Conservation (phyloP, 345 rosid genomes). For the Murraya paniculata region DNA sequence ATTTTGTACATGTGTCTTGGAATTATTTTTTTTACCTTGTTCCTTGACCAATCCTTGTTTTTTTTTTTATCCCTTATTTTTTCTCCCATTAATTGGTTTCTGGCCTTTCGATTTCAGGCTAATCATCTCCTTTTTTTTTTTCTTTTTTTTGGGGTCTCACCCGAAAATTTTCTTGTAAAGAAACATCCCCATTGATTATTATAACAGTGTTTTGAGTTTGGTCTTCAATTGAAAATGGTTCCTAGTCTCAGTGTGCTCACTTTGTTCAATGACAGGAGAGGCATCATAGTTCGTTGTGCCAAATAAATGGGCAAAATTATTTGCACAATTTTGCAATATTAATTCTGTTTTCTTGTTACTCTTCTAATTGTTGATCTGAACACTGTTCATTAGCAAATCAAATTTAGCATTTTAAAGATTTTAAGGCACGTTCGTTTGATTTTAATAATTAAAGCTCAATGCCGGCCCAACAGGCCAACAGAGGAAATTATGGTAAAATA, state of each 20-base stretch:
- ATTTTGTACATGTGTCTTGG: conserved; percentile 66
- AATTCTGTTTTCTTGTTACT: background rate
- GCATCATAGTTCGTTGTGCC: background rate
- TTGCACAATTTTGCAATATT: background rate
- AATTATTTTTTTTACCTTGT: conserved; percentile 37
- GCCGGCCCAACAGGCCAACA: too few species aligned
- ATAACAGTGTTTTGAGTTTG: conserved; percentile 34
- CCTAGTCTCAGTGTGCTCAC: conserved; percentile 3
- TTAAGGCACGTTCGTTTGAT: too few species aligned
- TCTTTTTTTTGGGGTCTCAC: conserved; percentile 15
- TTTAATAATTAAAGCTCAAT: too few species aligned
- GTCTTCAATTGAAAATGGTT: conserved; percentile 14
- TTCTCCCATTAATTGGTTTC: conserved; percentile 33
- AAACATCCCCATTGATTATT: conserved; percentile 43
- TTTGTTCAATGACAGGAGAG: background rate
- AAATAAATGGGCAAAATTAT: background rate
- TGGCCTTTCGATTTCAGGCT: conserved; percentile 45
- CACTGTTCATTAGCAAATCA: background rate
- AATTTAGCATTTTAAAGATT: too few species aligned
- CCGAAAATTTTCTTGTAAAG: conserved; percentile 46
- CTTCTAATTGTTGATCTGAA: background rate
- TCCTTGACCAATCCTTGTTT: conserved; percentile 37
- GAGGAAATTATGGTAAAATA: too few species aligned
- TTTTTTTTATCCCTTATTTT: conserved; percentile 13
- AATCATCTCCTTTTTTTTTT: conserved; percentile 26